These are phyloP conservation scores for Micractinium sp. DNA, from an alignment of 139 green algal genomes.

Conservation along the genomic window DNA sequence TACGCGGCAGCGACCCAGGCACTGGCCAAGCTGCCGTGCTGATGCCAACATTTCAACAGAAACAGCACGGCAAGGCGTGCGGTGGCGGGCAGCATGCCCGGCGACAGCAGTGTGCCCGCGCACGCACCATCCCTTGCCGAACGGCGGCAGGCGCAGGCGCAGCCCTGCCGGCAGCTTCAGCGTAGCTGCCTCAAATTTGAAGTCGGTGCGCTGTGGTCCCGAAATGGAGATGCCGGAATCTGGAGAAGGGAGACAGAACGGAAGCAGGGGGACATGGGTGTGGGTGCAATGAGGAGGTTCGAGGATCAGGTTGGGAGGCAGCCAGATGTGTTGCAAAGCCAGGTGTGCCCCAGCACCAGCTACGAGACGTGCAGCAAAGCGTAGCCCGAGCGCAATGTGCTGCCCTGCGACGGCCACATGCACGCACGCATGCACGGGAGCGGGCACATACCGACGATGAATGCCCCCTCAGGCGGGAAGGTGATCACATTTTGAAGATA, in stretches of 20 bases:
- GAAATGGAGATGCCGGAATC: slow-evolving; percentile 62
- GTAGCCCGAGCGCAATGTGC: no score
- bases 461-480: slow-evolving; percentile 67
- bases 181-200: slow-evolving; percentile 74
- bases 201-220: slow-evolving; percentile 60
- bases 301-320: slow-evolving; percentile 85
- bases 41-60: not conserved
- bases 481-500: slow-evolving; percentile 89
- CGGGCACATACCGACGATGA: not conserved
- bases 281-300: no score
- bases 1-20: not conserved
- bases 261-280: no score
- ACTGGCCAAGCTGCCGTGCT: not conserved
- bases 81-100: not conserved
- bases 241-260: no score
- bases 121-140: slow-evolving; percentile 80
- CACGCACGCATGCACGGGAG: not conserved
- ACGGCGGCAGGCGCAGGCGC: slow-evolving; percentile 70
- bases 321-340: not conserved
- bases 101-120: not conserved
- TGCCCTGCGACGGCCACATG: no score
- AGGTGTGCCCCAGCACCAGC: no score
- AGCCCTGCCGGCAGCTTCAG: slow-evolving; percentile 60
- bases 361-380: no score
- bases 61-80: no score